Percentiles rank a stretch among this genome's conserved stretches.
Evolutionary conservation across 108 stramenopile species (phyloP).

Genomic region (Licmophora abbreviata): DNA sequence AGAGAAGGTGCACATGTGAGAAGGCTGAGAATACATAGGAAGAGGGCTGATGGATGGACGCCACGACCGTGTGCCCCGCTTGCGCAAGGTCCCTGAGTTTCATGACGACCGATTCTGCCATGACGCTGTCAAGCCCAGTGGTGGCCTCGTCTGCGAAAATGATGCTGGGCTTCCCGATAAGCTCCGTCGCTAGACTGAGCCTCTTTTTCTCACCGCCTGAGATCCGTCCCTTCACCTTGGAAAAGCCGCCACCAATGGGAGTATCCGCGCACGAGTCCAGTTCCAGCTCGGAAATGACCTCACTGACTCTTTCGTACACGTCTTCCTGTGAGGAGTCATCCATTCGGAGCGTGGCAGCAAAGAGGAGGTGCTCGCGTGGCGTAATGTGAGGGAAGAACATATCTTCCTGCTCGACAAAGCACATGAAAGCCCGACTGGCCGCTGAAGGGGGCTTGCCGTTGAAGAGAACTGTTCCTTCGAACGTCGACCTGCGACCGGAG

Average conservation of each 20-base stretch:
- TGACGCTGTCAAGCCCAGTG: constrained; percentile 53
- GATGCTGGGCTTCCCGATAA: constrained; percentile 31
- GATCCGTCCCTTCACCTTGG: constrained; percentile 51
- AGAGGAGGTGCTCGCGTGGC: neutral
- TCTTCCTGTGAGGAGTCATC: neutral
- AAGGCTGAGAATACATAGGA: constrained; percentile 56
- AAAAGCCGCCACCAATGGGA: constrained; percentile 42
- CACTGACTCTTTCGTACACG: constrained; percentile 20
- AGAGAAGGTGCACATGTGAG: neutral
- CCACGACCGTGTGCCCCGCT: constrained; percentile 44
- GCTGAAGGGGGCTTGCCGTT: constrained; percentile 23
- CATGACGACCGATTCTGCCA: constrained; percentile 47
- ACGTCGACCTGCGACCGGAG: constrained; percentile 15
- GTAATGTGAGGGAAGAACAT: neutral
- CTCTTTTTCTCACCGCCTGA: constrained; percentile 58
- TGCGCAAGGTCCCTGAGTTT: constrained; percentile 54
- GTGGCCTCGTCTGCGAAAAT: constrained; percentile 79
- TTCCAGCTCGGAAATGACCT: constrained; percentile 58
- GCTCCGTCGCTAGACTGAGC: constrained; percentile 43
- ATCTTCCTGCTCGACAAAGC: neutral
- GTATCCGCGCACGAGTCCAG: constrained; percentile 35
- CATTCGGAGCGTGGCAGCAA: neutral
- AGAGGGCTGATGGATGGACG: constrained; percentile 80
- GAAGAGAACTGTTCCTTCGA: constrained; percentile 23
- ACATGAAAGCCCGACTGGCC: neutral